phyloP scores from a whole-genome alignment of 2,329 filamentous ascomycete genomes.

The Claviceps digitariae region DNA sequence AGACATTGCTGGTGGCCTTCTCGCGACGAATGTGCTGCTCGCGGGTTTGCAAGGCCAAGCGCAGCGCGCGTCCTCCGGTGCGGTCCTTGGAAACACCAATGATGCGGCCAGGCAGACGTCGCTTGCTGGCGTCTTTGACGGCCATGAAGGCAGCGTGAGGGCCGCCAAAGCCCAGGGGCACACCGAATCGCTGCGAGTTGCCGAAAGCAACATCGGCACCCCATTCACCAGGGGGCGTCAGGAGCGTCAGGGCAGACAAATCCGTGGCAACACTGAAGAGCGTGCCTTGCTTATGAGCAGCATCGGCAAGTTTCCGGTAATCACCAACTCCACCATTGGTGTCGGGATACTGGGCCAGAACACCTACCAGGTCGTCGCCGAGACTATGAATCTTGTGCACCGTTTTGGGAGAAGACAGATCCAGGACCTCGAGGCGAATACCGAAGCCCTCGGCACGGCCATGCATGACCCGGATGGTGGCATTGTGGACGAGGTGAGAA shows the following conservation, averaged over 20 bases:
- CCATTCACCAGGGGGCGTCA: constrained; percentile 86
- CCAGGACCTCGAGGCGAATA: constrained; percentile 60
- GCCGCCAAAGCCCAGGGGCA: constrained; percentile 82
- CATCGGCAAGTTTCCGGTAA: constrained; percentile 59
- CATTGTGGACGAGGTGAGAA: constrained; percentile 67
- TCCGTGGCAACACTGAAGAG: constrained; percentile 84
- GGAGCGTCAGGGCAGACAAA: constrained; percentile 69
- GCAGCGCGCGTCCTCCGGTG: constrained; percentile 65
- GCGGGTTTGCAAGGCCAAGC: constrained; percentile 78
- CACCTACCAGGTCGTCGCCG: constrained; percentile 73
- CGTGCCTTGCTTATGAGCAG: constrained; percentile 63
- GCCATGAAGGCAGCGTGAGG: constrained; percentile 97
- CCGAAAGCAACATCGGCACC: constrained; percentile 93
- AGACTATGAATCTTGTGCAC: constrained; percentile 55
- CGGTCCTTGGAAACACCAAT: constrained; percentile 89
- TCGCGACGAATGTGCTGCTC: constrained; percentile 95
- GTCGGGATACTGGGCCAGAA: constrained; percentile 90
- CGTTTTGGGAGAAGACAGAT: constrained; percentile 51
- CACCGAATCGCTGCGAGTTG: constrained; percentile 80
- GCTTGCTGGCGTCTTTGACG: constrained; percentile 79
- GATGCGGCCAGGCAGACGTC: constrained; percentile 82
- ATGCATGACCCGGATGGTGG: constrained; percentile 71
- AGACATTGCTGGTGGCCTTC: constrained; percentile 96
- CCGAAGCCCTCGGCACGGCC: constrained; percentile 87
- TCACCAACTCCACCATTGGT: constrained; percentile 70